A percentile compares a stretch with the other conserved stretches of the same genome.
These are phyloP conservation scores for Syzygium malaccense DNA, from an alignment of 441 rosid species.

Conservation along the genomic window DNA sequence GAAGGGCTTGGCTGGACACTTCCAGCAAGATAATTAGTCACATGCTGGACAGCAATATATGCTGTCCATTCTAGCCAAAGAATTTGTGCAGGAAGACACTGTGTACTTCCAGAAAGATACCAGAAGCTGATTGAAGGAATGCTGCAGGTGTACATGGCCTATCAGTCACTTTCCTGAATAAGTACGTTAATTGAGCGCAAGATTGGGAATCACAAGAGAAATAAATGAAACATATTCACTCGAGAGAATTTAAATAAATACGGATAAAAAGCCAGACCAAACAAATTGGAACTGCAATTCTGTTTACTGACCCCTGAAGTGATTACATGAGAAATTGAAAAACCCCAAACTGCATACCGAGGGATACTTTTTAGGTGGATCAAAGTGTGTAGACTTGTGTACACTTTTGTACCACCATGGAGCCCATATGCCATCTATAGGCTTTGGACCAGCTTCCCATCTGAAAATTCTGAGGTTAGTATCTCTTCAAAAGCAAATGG, in stretches of 20 bases:
- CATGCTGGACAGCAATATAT: background rate
- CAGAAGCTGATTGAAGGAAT: background rate
- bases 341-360: constrained; percentile 23
- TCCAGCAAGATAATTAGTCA: background rate
- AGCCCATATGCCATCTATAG: constrained; percentile 76
- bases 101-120: background rate
- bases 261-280: background rate
- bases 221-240: background rate
- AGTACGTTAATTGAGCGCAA: background rate
- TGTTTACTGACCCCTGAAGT: background rate
- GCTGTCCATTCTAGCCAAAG: background rate
- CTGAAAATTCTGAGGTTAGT: constrained; percentile 22
- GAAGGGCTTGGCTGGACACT: background rate
- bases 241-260: background rate
- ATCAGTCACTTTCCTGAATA: background rate
- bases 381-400: constrained; percentile 55
- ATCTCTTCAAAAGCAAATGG: background rate
- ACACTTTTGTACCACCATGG: constrained; percentile 79
- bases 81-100: background rate
- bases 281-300: background rate
- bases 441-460: constrained; percentile 87
- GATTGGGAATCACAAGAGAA: background rate
- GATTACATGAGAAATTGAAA: background rate
- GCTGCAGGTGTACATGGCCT: too few relatives aligned
- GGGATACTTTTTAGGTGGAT: constrained; percentile 40